phyloP scores from a whole-genome alignment of 2,329 filamentous ascomycete genomes.

The Elsinoe perseae region DNA sequence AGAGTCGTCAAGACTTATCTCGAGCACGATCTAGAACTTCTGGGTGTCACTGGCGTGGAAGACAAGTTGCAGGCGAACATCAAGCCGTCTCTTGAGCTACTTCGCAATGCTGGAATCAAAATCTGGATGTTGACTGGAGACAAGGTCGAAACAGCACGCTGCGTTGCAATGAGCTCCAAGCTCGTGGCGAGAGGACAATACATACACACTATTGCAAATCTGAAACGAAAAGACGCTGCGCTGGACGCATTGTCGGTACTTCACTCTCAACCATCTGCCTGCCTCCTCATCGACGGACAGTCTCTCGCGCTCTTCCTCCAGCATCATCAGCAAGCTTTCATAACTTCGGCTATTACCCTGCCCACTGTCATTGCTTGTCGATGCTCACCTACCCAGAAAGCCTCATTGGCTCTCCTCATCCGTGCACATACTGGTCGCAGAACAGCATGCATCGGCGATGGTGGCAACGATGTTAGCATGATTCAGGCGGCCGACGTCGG shows the following conservation, averaged over 20 bases:
- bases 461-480: conserved; percentile 98
- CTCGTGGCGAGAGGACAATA: conserved; percentile 89
- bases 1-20: conserved; percentile 71
- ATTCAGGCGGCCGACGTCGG: conserved; percentile 97
- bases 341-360: conserved; percentile 76
- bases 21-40: conserved; percentile 79
- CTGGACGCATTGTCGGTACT: conserved; percentile 85
- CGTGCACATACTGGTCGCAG: conserved; percentile 87
- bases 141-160: conserved; percentile 95
- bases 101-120: conserved; percentile 95
- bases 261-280: conserved; percentile 74
- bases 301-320: conserved; percentile 75
- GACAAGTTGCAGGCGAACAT: conserved; percentile 94
- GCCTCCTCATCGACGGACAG: conserved; percentile 90
- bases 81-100: conserved; percentile 86
- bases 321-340: conserved; percentile 76
- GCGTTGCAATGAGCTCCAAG: conserved; percentile 90
- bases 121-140: conserved; percentile 99
- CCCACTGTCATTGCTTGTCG: conserved; percentile 93
- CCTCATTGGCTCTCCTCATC: conserved; percentile 85
- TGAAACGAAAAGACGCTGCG: conserved; percentile 75
- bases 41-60: conserved; percentile 96
- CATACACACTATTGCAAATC: conserved; percentile 73
- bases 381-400: conserved; percentile 94
- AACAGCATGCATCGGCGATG: conserved; percentile 94